Evolutionary conservation across 306 rosid species (phyloP).

Genomic region (Fragaria vesca): DNA sequence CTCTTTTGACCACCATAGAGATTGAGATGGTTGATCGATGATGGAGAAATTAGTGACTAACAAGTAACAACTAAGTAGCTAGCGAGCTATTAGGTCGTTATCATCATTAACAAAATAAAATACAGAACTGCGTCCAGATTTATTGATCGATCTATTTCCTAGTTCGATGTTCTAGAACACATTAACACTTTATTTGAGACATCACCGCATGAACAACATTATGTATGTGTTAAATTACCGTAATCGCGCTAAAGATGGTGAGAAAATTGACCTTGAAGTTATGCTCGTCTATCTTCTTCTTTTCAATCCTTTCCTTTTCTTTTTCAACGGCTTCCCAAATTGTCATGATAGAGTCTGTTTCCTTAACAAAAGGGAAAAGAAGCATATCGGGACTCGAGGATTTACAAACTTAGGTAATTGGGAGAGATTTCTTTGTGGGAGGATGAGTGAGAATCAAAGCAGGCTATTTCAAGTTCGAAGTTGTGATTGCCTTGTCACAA

Average conservation of each 20-base stretch:
- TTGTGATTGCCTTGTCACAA: slow-evolving; percentile 25
- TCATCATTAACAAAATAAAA: not conserved
- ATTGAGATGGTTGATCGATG: slow-evolving; percentile 14
- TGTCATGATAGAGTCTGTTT: not conserved
- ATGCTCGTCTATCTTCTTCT: not conserved
- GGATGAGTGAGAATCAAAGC: slow-evolving; percentile 24
- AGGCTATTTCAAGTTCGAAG: slow-evolving; percentile 10
- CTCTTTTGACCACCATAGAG: not conserved
- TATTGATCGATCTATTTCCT: not conserved
- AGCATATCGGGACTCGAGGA: slow-evolving; percentile 1
- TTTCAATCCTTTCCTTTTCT: not conserved
- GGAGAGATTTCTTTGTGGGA: slow-evolving; percentile 21
- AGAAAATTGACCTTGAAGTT: not conserved
- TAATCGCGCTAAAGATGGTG: not conserved
- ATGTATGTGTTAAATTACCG: too few species aligned
- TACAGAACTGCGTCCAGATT: not conserved
- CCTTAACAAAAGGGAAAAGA: not conserved
- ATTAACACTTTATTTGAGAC: too few species aligned
- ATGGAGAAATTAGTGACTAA: not conserved
- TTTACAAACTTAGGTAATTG: slow-evolving; percentile 10
- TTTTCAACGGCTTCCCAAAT: not conserved
- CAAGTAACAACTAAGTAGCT: not conserved
- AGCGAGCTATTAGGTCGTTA: not conserved
- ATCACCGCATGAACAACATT: too few species aligned
- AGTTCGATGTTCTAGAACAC: too few species aligned